A percentile compares a stretch with the other conserved stretches of the same genome.
These are phyloP conservation scores for Haematococcus sp. DNA, from an alignment of 139 green algal species.

Conservation along the genomic window DNA sequence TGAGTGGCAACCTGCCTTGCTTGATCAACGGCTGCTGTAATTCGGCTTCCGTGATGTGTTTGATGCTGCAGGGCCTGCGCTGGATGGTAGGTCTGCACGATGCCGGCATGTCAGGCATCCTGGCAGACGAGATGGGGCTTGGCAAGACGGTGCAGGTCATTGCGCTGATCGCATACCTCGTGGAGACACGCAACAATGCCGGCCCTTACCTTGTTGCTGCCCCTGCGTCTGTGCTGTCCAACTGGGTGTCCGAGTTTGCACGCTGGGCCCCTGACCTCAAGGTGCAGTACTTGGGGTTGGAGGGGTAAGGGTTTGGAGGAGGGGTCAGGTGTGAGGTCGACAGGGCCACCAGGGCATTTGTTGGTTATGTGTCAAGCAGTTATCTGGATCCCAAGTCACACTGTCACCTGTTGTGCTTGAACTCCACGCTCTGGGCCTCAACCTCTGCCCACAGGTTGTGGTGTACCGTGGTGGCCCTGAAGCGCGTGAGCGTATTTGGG, in stretches of 20 bases:
- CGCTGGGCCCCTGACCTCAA: slow-evolving; percentile 83
- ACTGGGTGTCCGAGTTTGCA: slow-evolving; percentile 93
- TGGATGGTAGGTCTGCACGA: slow-evolving; percentile 98
- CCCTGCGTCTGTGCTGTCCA: slow-evolving; percentile 96
- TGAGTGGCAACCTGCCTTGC: background rate
- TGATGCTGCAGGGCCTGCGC: slow-evolving; percentile 83
- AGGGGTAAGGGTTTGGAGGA: background rate
- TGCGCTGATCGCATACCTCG: slow-evolving; percentile 71
- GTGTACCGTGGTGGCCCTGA: slow-evolving; percentile 44
- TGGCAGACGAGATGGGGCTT: slow-evolving; percentile 93
- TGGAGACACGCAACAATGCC: slow-evolving; percentile 4
- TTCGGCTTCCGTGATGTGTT: no score
- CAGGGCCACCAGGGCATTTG: background rate
- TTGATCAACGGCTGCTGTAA: no score
- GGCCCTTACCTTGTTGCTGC: slow-evolving; percentile 97
- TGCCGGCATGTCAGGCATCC: slow-evolving; percentile 94
- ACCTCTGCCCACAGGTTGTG: slow-evolving; percentile 27
- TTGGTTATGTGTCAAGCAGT: background rate
- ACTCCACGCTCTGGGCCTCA: no score
- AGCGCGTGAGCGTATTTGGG: slow-evolving; percentile 24
- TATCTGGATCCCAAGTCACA: no score
- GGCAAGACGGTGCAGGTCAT: slow-evolving; percentile 62
- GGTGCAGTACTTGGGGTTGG: background rate
- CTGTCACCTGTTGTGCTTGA: background rate
- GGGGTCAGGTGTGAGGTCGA: background rate